These are phyloP conservation scores for Grosmannia clavigera DNA, from an alignment of 2,329 filamentous ascomycete species.

Conservation along the genomic window DNA sequence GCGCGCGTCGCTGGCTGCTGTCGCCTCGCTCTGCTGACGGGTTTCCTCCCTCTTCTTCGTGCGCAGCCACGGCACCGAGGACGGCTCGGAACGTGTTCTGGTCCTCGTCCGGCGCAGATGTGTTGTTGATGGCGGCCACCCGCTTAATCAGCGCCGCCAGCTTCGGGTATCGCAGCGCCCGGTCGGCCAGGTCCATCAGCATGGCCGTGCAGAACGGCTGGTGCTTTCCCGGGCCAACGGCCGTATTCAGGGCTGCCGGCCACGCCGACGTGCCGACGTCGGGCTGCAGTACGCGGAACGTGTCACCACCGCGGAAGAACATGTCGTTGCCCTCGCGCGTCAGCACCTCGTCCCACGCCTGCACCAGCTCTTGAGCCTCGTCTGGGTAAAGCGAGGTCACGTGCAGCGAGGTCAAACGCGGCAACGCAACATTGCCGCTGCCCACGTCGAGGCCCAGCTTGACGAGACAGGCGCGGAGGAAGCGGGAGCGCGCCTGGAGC, in stretches of 20 bases:
- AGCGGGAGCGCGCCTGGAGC: constrained; percentile 46
- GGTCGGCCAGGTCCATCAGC: constrained; percentile 9
- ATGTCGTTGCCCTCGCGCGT: constrained; percentile 53
- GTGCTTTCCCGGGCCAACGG: not conserved
- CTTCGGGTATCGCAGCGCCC: constrained; percentile 10
- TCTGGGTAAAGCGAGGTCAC: constrained; percentile 56
- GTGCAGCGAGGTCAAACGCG: constrained; percentile 69
- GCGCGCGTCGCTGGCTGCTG: not conserved
- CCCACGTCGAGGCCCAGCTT: constrained; percentile 76
- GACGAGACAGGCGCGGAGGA: constrained; percentile 65
- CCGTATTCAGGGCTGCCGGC: not conserved
- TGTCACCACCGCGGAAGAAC: constrained; percentile 69
- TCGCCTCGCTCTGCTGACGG: not conserved
- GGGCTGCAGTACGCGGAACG: constrained; percentile 63
- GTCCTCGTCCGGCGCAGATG: constrained; percentile 5
- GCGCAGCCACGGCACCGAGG: constrained; percentile 4
- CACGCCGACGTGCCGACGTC: constrained; percentile 25
- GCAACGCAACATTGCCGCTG: constrained; percentile 53
- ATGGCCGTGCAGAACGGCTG: constrained; percentile 8
- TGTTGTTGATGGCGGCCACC: constrained; percentile 27
- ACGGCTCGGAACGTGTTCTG: constrained; percentile 9
- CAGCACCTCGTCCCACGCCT: constrained; percentile 54
- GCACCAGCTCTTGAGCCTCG: constrained; percentile 46
- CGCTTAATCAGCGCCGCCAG: constrained; percentile 32
- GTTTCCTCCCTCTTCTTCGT: constrained; percentile 8